Evolutionary conservation across 202 grass and related monocot genomes (phyloP).

Genomic region (Panicum hallii): DNA sequence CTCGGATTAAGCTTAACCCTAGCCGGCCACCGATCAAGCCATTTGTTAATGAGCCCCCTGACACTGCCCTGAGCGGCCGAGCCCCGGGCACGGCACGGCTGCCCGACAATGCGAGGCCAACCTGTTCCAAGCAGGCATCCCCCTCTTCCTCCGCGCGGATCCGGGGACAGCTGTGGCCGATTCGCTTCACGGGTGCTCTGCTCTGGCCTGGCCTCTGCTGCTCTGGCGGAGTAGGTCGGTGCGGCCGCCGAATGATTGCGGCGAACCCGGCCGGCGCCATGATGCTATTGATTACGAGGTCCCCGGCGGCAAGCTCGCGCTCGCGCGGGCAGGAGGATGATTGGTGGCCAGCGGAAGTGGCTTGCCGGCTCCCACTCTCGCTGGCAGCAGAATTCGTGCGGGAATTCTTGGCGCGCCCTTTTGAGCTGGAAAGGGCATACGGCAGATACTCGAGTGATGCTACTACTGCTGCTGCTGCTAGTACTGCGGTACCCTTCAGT

Average conservation of each 20-base stretch:
- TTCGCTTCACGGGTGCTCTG: not conserved
- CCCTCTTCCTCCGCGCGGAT: not conserved
- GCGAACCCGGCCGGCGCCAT: not conserved
- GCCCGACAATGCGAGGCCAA: conserved; percentile 32
- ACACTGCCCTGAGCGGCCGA: not conserved
- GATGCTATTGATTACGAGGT: not conserved
- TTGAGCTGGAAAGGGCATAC: not conserved
- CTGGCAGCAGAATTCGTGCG: not conserved
- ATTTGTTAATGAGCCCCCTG: conserved; percentile 1
- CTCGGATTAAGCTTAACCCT: not conserved
- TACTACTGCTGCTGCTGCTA: no score
- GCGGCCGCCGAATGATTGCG: conserved; percentile 12
- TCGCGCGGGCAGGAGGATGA: conserved; percentile 23
- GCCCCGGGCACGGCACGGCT: not conserved
- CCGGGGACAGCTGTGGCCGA: conserved; percentile 1
- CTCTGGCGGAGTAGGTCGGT: not conserved
- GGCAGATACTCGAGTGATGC: not conserved
- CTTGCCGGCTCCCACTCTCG: not conserved
- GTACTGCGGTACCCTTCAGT: not conserved
- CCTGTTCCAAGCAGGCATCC: conserved; percentile 41
- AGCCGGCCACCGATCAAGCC: not conserved
- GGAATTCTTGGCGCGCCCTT: not conserved
- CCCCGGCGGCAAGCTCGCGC: not conserved
- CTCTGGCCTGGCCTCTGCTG: not conserved
- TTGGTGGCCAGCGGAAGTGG: not conserved